These are phyloP conservation scores for Dictyostelium firmibasis DNA, from an alignment of 78 protist genomes.

Conservation along the genomic window DNA sequence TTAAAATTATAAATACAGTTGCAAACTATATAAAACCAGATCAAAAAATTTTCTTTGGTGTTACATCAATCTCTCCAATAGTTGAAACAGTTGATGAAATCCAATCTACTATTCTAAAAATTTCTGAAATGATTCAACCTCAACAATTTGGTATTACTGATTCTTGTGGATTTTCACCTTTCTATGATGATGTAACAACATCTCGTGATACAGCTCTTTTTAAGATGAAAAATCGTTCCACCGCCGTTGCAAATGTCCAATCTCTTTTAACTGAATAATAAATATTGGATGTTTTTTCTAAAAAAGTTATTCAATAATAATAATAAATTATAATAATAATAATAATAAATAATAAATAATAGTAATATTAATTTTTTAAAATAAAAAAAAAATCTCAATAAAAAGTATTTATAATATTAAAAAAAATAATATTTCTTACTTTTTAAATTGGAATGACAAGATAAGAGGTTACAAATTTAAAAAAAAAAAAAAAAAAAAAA, in stretches of 20 bases:
- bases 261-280: no score
- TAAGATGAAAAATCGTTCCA: conserved; percentile 12
- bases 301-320: no score
- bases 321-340: no score
- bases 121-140: not conserved
- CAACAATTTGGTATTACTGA: conserved; percentile 27
- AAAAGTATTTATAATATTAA: no score
- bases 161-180: conserved; percentile 55
- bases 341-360: no score
- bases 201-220: not conserved
- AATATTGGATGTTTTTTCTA: no score
- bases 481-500: no score
- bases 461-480: no score
- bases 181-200: conserved; percentile 15
- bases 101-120: not conserved
- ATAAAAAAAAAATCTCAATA: no score
- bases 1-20: not conserved
- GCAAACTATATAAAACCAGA: not conserved
- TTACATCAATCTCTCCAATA: not conserved
- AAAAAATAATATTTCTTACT: no score
- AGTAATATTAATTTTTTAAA: no score
- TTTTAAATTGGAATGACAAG: no score
- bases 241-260: not conserved
- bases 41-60: conserved; percentile 46
- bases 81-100: conserved; percentile 54